These are phyloP conservation scores for Alloteropsis semialata DNA, from an alignment of 176 grass and related monocot genomes.

Conservation along the genomic window DNA sequence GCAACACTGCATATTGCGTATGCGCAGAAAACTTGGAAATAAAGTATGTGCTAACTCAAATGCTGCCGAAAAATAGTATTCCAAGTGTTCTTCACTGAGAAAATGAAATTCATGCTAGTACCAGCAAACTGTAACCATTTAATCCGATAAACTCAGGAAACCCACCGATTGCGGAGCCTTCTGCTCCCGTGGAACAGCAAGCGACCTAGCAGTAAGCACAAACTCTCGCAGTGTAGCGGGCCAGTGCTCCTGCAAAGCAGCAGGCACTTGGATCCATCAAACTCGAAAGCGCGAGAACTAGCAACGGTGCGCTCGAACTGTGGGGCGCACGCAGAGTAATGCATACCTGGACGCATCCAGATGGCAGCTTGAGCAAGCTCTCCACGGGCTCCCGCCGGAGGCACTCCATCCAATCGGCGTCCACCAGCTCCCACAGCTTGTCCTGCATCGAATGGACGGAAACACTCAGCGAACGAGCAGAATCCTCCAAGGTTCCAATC, in stretches of 20 bases:
- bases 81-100: not conserved
- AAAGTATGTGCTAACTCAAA: not conserved
- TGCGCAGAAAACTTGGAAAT: not conserved
- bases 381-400: conserved; percentile 61
- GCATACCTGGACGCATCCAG: conserved; percentile 62
- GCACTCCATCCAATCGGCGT: conserved; percentile 85
- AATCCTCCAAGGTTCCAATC: not conserved
- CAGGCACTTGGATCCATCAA: not conserved
- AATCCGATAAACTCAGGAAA: not conserved
- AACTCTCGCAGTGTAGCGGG: conserved; percentile 62
- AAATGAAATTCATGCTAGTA: not conserved
- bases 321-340: not conserved
- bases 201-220: conserved; percentile 48
- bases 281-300: not conserved
- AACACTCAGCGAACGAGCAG: not conserved
- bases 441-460: conserved; percentile 36
- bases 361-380: conserved; percentile 62
- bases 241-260: conserved; percentile 64
- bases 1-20: not conserved
- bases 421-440: conserved; percentile 72
- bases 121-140: not conserved
- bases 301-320: not conserved
- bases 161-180: conserved; percentile 51
- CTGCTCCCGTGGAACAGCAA: conserved; percentile 63
- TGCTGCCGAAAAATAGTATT: not conserved